Evolutionary conservation across 1,284 basidiomycete species (phyloP), one percentile per base, ranked within the genome.

Genomic region (Termitomyces sp.): DNA sequence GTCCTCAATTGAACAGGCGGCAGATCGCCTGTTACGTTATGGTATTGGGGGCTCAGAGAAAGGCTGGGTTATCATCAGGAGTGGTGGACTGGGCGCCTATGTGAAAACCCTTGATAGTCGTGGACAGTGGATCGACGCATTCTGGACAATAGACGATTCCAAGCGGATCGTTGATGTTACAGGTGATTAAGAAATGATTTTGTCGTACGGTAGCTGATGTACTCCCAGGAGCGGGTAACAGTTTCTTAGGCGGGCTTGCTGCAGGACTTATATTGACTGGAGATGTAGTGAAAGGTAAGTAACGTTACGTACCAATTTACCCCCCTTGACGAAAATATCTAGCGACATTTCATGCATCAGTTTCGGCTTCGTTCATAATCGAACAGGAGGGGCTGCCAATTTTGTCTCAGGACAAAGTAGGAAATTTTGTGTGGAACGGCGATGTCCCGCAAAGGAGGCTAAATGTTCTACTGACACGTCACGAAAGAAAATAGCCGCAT

Each of bases 331-430:
- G 45, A 36, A 19, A 30, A 40, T 21, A 15, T 33, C 42, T 62
- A 92, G 90, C 88, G 38, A 73, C 77, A 1, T 75, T 90, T 19
- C 85, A 89, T 63, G 92, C 81, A 6, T 78, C 87, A 0, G 80
- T 93, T 9, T 90, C 90, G 4, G 89, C 93, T 1, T 90, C 89
- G 0, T 95, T 88, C 65, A 78, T 79, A 28, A 89, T 96, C 49
- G 88, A 96, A 69, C 93, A 96, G 66, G 75, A 75, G 59, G 90
- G 92, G 1, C 67, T 94, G 56, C 92, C 92, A 38, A 43, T 41
- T 1, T 39, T 73, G n/a, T 38, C 24, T 38, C 57, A 34, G 58
- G 81, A 47, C 67, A 59, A 60, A 5, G 68, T 70, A 42, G 70
- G 65, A 13, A 62, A 62, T 38, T 55, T 62, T 52, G 66, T 71